These are phyloP conservation scores for Ramaria sp. DNA, from an alignment of 768 basidiomycete genomes.

Conservation along the genomic window DNA sequence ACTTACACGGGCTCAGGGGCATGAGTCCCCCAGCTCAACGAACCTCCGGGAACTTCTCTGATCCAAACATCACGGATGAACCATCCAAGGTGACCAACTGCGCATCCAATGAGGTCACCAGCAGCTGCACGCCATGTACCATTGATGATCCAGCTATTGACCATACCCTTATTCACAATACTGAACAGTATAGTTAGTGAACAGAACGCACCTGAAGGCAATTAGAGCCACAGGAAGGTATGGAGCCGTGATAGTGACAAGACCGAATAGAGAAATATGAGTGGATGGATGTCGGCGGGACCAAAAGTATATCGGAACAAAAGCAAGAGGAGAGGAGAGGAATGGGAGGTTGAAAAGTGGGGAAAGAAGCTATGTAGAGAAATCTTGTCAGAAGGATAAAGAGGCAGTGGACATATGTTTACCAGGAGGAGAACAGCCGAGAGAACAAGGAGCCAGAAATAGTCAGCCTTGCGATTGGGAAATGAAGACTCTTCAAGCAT, in stretches of 20 bases:
- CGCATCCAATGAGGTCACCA: conserved; percentile 74
- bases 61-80: conserved; percentile 80
- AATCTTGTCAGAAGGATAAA: background rate
- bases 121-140: conserved; percentile 80
- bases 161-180: background rate
- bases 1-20: conserved; percentile 63
- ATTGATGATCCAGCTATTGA: conserved; percentile 48
- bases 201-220: conserved; percentile 44
- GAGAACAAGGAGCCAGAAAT: conserved; percentile 85
- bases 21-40: conserved; percentile 53
- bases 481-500: conserved; percentile 97
- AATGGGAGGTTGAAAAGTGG: conserved; percentile 88
- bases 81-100: conserved; percentile 80
- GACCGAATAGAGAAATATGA: conserved; percentile 91
- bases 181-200: background rate
- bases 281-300: conserved; percentile 88
- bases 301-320: conserved; percentile 97
- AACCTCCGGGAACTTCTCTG: conserved; percentile 74
- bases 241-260: conserved; percentile 90
- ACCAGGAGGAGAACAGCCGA: conserved; percentile 84
- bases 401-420: conserved; percentile 18
- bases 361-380: conserved; percentile 48
- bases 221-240: conserved; percentile 92
- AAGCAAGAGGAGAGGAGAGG: conserved; percentile 85
- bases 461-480: conserved; percentile 83